Conservation (phyloP, 1,139 yeast species). For the Yamadazyma membranifaciens region DNA sequence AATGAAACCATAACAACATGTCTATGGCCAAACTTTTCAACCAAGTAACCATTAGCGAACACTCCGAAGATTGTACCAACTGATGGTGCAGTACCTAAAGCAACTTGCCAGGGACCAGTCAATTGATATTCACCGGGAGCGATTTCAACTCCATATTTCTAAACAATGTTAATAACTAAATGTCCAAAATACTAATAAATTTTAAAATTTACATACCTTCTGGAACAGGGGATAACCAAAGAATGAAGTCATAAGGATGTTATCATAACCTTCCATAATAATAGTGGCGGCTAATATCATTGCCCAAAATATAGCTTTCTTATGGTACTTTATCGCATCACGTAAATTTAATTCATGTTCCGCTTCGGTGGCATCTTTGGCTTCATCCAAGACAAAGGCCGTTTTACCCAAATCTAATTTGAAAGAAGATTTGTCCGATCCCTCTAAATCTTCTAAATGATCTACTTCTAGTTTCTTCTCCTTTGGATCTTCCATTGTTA, state of each 20-base stretch:
- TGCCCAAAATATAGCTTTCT: conserved; percentile 23
- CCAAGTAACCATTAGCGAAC: conserved; percentile 21
- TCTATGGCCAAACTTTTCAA: conserved; percentile 25
- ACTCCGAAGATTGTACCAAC: conserved; percentile 25
- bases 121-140: conserved; percentile 19
- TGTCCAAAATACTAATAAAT: no score
- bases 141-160: conserved; percentile 18
- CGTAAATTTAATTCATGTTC: conserved; percentile 20
- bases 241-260: conserved; percentile 21
- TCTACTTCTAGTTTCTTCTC: conserved; percentile 13
- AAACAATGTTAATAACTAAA: no score
- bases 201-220: conserved; percentile 1
- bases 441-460: conserved; percentile 15
- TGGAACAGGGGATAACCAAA: conserved; percentile 25
- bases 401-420: conserved; percentile 15
- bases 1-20: conserved; percentile 20
- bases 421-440: conserved; percentile 15
- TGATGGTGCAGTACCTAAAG: conserved; percentile 19
- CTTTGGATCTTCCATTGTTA: conserved; percentile 5
- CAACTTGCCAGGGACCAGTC: conserved; percentile 23
- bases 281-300: conserved; percentile 23
- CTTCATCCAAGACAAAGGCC: conserved; percentile 17
- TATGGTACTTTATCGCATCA: conserved; percentile 19
- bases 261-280: conserved; percentile 29
- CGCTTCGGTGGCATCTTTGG: conserved; percentile 19